Evolutionary conservation across 805 yeast species (phyloP).

Genomic region (Limtongia smithiae): DNA sequence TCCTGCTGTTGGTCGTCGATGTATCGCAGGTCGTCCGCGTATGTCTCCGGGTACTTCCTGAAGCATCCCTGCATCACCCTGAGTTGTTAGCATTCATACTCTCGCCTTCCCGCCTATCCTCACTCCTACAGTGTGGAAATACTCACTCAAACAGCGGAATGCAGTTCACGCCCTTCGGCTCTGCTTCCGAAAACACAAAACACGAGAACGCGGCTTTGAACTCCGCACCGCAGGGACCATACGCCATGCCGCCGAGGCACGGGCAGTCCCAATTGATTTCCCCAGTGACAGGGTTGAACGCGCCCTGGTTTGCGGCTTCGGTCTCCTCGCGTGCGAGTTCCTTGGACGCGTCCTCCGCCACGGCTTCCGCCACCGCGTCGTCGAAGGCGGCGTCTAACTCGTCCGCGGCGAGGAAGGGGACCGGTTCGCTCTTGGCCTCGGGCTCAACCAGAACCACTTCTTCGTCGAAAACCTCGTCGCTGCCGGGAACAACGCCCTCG

Average conservation of each 20-base stretch:
- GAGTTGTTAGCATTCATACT: neutral
- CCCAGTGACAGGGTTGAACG: conserved; percentile 94
- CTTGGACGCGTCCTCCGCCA: neutral
- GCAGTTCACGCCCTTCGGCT: conserved; percentile 96
- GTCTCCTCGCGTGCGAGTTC: conserved; percentile 1
- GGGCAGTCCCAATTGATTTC: conserved; percentile 99
- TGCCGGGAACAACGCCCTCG: conserved; percentile 1
- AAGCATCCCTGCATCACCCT: conserved; percentile 86
- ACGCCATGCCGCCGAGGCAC: conserved; percentile 98
- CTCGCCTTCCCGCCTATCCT: neutral
- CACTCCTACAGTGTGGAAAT: neutral
- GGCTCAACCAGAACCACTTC: too few species aligned
- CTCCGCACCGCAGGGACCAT: conserved; percentile 97
- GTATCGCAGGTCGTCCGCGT: conserved; percentile 71
- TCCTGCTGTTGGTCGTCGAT: conserved; percentile 23
- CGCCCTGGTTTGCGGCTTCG: conserved; percentile 45
- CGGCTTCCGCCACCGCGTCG: conserved; percentile 5
- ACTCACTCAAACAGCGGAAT: conserved; percentile 69
- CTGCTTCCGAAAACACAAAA: conserved; percentile 87
- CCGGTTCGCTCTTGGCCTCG: too few species aligned
- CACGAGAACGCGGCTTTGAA: conserved; percentile 93
- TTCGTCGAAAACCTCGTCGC: conserved; percentile 6
- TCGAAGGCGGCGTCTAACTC: neutral
- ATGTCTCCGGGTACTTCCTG: conserved; percentile 86
- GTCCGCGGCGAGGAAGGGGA: conserved; percentile 3